These are phyloP conservation scores for Lodderomyces jiufengensis DNA, from an alignment of 1,139 yeast species.

Conservation along the genomic window DNA sequence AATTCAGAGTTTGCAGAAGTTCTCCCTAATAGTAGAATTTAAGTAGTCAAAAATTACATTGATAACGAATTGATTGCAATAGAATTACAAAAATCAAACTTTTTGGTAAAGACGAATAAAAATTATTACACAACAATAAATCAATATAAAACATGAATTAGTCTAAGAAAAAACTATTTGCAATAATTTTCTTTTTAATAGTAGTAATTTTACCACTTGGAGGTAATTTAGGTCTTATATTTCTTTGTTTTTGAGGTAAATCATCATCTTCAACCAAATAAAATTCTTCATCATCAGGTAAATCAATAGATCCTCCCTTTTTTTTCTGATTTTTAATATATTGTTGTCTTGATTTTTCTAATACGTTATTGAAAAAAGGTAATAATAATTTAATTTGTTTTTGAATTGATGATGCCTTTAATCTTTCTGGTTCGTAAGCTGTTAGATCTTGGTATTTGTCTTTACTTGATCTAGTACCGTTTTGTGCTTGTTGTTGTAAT, in stretches of 20 bases:
- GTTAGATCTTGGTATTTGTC: slow-evolving; percentile 63
- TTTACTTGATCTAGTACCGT: slow-evolving; percentile 44
- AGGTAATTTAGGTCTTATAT: slow-evolving; percentile 81
- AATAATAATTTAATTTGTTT: slow-evolving; percentile 56
- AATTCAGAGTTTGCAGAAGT: too few relatives aligned
- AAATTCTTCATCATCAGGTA: slow-evolving; percentile 41
- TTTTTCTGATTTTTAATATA: slow-evolving; percentile 51
- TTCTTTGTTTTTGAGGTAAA: slow-evolving; percentile 74
- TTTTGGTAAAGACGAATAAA: too few relatives aligned
- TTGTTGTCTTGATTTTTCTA: slow-evolving; percentile 50
- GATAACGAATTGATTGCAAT: too few relatives aligned
- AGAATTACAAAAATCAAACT: too few relatives aligned
- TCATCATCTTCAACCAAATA: slow-evolving; percentile 72
- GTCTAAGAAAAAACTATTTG: slow-evolving; percentile 50
- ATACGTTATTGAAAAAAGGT: slow-evolving; percentile 53
- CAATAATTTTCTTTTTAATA: slow-evolving; percentile 59
- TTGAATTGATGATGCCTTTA: slow-evolving; percentile 50
- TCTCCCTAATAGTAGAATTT: too few relatives aligned
- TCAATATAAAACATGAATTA: too few relatives aligned
- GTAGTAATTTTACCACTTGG: slow-evolving; percentile 86
- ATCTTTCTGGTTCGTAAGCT: slow-evolving; percentile 44
- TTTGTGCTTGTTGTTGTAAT: slow-evolving; percentile 47
- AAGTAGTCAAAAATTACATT: too few relatives aligned
- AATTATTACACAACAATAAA: too few relatives aligned
- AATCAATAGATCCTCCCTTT: slow-evolving; percentile 46